Evolutionary conservation across 257 asterid genomes (phyloP).

Genomic region (Solanum piurae): DNA sequence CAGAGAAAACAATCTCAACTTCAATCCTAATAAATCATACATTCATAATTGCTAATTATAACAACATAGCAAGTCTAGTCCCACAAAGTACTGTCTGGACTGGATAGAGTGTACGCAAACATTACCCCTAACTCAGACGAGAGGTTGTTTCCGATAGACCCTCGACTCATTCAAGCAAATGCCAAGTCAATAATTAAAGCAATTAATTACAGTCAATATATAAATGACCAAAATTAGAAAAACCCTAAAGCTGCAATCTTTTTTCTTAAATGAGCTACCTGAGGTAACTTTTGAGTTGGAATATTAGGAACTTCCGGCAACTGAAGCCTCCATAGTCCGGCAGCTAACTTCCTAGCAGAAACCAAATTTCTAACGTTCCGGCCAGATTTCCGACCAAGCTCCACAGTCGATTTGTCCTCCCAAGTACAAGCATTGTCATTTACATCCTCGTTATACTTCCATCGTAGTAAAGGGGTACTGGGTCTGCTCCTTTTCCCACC

Average conservation of each 20-base stretch:
- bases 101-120: background rate
- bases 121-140: background rate
- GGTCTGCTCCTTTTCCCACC: conserved; percentile 36
- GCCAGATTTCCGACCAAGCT: conserved; percentile 15
- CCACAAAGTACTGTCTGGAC: background rate
- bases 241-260: background rate
- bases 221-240: background rate
- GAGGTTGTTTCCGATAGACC: background rate
- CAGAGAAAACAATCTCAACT: background rate
- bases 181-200: background rate
- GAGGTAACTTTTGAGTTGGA: conserved; percentile 24
- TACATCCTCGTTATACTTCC: conserved; percentile 44
- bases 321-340: conserved; percentile 58
- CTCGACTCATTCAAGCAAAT: background rate
- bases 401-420: conserved; percentile 15
- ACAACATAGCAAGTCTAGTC: background rate
- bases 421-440: conserved; percentile 5
- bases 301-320: conserved; percentile 27
- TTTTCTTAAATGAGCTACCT: conserved; percentile 22
- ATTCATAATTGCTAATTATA: background rate
- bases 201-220: background rate
- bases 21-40: background rate
- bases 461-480: conserved; percentile 45
- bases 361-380: conserved; percentile 16
- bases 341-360: conserved; percentile 46